A percentile compares a stretch with the other conserved stretches of the same genome.
Evolutionary conservation across 2,329 filamentous ascomycete genomes (phyloP).

Genomic region (Aureobasidium leucospermi): DNA sequence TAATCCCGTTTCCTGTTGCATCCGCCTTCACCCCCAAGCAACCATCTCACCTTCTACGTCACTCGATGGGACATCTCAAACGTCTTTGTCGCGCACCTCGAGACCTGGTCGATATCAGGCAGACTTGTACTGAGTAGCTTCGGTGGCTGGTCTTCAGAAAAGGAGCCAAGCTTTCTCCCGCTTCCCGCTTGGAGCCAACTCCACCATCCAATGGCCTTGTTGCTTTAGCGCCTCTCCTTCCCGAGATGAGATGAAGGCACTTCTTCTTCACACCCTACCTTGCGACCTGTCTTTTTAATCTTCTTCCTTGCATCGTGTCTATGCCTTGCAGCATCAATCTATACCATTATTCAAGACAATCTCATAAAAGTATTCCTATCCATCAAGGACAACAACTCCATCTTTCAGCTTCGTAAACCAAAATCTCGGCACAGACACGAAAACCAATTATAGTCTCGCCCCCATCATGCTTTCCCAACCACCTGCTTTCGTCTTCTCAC

Average conservation of each 20-base stretch:
- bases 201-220: neutral
- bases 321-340: no score
- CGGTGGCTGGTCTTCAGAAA: neutral
- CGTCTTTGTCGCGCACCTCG: neutral
- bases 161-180: neutral
- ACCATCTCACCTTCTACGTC: constrained; percentile 1
- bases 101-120: neutral
- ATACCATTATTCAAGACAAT: no score
- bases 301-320: neutral
- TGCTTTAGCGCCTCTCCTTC: neutral
- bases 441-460: neutral
- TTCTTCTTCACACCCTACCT: no score
- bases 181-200: neutral
- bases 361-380: no score
- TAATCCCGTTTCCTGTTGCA: neutral
- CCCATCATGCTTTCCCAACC: constrained; percentile 2
- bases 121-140: neutral
- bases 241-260: neutral
- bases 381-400: no score
- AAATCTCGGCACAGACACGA: neutral
- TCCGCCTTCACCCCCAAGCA: neutral
- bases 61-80: neutral
- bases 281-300: no score
- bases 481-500: neutral
- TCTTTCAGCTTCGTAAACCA: no score